Conservation (phyloP, 306 rosid species). For the Hippophae rhamnoides region DNA sequence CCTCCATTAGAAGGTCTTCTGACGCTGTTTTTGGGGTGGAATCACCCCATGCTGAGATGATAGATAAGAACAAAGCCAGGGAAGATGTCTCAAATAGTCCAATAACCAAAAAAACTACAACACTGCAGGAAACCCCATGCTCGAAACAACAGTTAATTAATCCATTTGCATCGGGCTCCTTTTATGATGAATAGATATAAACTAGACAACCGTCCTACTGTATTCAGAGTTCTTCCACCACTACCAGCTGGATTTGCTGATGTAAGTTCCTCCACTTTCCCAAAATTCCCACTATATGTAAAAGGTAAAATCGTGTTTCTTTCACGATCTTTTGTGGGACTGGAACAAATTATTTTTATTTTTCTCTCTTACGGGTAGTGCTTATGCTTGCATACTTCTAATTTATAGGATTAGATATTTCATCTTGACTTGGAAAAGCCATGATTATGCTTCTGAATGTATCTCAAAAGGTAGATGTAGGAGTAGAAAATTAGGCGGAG, state of each 20-base stretch:
- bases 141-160: slow-evolving; percentile 43
- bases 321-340: too few relatives aligned
- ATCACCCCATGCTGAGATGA: slow-evolving; percentile 37
- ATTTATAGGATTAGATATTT: too few relatives aligned
- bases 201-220: slow-evolving; percentile 69
- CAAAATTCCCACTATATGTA: background rate
- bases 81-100: slow-evolving; percentile 34
- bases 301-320: background rate
- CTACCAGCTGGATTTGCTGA: slow-evolving; percentile 64
- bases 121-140: slow-evolving; percentile 40
- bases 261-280: slow-evolving; percentile 37
- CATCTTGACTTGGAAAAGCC: too few relatives aligned
- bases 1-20: slow-evolving; percentile 38
- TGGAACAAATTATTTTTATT: too few relatives aligned
- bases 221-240: slow-evolving; percentile 69
- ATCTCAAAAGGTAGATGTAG: too few relatives aligned
- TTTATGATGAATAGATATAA: slow-evolving; percentile 52
- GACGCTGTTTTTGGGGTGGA: slow-evolving; percentile 32
- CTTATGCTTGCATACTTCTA: too few relatives aligned
- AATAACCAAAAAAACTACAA: slow-evolving; percentile 34
- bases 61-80: slow-evolving; percentile 41
- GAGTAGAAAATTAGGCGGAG: too few relatives aligned
- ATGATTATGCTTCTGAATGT: too few relatives aligned
- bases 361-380: too few relatives aligned
- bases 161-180: slow-evolving; percentile 32